Percentiles rank a stretch among this genome's conserved stretches.
Conservation (phyloP, 805 yeast species). For the Allodekkera sacchari region DNA sequence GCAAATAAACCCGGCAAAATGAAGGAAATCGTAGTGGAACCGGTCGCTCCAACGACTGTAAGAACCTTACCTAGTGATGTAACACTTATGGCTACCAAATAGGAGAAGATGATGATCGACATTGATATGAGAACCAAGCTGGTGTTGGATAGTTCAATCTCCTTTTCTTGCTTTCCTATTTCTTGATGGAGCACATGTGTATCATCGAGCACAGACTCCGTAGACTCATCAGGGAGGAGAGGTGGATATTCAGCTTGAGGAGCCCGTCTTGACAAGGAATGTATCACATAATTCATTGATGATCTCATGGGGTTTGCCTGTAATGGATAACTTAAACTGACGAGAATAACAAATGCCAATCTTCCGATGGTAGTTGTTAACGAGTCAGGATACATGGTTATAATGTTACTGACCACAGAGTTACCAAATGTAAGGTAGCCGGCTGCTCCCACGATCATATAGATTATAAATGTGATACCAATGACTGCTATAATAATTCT, state of each 20-base stretch:
- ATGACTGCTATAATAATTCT: slow-evolving; percentile 46
- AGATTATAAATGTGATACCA: slow-evolving; percentile 50
- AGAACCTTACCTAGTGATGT: slow-evolving; percentile 72
- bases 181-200: slow-evolving; percentile 10
- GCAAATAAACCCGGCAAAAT: slow-evolving; percentile 87
- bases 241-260: neutral
- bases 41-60: slow-evolving; percentile 88
- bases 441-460: slow-evolving; percentile 63
- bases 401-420: slow-evolving; percentile 68
- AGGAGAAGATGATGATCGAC: slow-evolving; percentile 43
- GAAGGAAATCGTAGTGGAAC: slow-evolving; percentile 86
- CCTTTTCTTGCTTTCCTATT: slow-evolving; percentile 12
- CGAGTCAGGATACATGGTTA: slow-evolving; percentile 63
- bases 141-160: slow-evolving; percentile 15
- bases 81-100: slow-evolving; percentile 56
- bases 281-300: slow-evolving; percentile 53
- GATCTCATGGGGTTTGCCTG: slow-evolving; percentile 89
- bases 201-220: slow-evolving; percentile 4
- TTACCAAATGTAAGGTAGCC: slow-evolving; percentile 89
- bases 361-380: slow-evolving; percentile 70
- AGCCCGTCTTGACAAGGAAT: neutral
- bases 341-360: slow-evolving; percentile 70
- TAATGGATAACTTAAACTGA: slow-evolving; percentile 77
- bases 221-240: slow-evolving; percentile 11
- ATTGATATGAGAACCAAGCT: slow-evolving; percentile 34